Evolutionary conservation across 768 basidiomycete species (phyloP).

Genomic region (Tulasnella sp.): DNA sequence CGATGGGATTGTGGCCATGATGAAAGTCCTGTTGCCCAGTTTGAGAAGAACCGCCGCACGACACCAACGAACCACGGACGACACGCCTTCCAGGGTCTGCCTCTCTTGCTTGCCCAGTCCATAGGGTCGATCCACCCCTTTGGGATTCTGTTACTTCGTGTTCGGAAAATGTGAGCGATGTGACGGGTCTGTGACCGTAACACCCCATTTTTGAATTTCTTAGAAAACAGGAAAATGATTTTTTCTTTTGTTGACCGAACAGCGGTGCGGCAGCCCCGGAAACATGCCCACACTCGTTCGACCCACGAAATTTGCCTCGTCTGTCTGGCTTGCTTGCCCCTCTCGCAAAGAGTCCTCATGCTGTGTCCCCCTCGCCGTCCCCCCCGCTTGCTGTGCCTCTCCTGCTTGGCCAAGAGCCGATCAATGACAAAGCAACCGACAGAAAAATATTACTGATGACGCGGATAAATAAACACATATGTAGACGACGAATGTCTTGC

Average conservation of each 20-base stretch:
- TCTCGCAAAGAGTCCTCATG: conserved; percentile 13
- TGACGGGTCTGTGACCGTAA: background rate
- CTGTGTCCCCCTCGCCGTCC: background rate
- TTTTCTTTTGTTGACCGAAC: conserved; percentile 1
- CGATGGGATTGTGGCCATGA: background rate
- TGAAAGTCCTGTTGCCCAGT: background rate
- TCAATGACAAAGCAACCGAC: background rate
- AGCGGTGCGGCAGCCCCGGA: conserved; percentile 10
- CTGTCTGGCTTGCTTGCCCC: background rate
- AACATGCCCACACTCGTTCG: background rate
- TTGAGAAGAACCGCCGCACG: conserved; percentile 10
- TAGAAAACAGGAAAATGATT: too few species aligned
- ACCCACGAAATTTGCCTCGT: background rate
- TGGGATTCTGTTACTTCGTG: background rate
- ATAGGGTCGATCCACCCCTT: conserved; percentile 11
- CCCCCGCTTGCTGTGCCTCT: conserved; percentile 1
- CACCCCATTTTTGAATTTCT: background rate
- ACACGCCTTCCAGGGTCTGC: conserved; percentile 1
- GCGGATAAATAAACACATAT: background rate
- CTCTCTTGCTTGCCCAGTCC: background rate
- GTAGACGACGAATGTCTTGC: background rate
- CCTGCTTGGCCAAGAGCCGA: background rate
- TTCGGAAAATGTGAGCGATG: background rate
- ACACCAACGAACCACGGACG: background rate
- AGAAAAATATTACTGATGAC: background rate